Evolutionary conservation across 805 yeast species (phyloP).

Genomic region (Wickerhamiella hasegawae): DNA sequence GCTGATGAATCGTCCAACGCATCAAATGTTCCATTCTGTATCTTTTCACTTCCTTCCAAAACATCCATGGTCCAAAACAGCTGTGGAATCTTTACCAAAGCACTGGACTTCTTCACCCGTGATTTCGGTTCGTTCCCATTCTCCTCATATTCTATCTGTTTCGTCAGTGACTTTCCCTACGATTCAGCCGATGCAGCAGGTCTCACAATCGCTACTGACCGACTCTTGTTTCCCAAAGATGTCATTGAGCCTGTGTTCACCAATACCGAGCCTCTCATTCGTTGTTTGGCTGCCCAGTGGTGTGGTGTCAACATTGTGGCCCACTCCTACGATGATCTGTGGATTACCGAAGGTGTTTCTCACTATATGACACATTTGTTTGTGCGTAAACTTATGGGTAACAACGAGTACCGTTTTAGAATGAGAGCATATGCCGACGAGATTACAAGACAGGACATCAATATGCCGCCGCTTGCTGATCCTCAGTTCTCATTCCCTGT

Average conservation of each 20-base stretch:
- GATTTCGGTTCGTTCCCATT: slow-evolving; percentile 93
- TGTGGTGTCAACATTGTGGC: slow-evolving; percentile 86
- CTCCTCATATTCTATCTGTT: slow-evolving; percentile 60
- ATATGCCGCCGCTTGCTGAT: slow-evolving; percentile 63
- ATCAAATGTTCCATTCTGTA: slow-evolving; percentile 11
- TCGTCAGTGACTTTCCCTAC: slow-evolving; percentile 28
- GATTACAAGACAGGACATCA: slow-evolving; percentile 60
- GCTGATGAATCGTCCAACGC: slow-evolving; percentile 16
- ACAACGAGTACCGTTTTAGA: slow-evolving; percentile 61
- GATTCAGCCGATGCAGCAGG: slow-evolving; percentile 56
- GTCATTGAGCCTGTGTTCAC: slow-evolving; percentile 64
- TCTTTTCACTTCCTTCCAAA: slow-evolving; percentile 20
- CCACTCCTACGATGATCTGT: slow-evolving; percentile 55
- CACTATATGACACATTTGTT: slow-evolving; percentile 68
- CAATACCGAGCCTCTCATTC: slow-evolving; percentile 50
- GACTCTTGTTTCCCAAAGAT: slow-evolving; percentile 52
- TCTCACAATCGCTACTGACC: slow-evolving; percentile 42
- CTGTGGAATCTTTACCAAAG: slow-evolving; percentile 58
- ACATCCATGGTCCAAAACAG: slow-evolving; percentile 38
- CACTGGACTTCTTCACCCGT: slow-evolving; percentile 66
- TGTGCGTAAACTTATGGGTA: slow-evolving; percentile 57
- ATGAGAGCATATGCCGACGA: slow-evolving; percentile 48
- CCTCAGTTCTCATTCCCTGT: slow-evolving; percentile 56
- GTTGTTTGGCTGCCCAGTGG: slow-evolving; percentile 78
- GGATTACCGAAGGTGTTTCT: slow-evolving; percentile 82